phyloP scores from a whole-genome alignment of 805 yeast genomes.

The Saccharomycopsis lassenensis region DNA sequence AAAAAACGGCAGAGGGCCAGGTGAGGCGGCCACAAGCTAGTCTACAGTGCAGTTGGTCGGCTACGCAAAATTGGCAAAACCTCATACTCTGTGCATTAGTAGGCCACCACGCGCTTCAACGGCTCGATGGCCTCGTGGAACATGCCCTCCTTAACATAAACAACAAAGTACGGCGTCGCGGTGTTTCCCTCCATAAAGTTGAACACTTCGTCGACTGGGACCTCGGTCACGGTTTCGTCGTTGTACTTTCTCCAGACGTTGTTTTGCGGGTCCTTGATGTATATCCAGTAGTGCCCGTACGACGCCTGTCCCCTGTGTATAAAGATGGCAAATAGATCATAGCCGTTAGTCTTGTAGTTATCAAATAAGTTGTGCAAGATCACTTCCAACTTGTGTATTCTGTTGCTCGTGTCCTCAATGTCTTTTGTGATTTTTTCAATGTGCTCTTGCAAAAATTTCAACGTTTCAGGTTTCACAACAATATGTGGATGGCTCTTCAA shows the following conservation, averaged over 20 bases:
- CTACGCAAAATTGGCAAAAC: no score
- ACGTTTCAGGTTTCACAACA: slow-evolving; percentile 34
- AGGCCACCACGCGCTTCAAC: slow-evolving; percentile 47
- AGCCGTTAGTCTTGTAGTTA: slow-evolving; percentile 52
- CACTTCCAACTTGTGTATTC: slow-evolving; percentile 34
- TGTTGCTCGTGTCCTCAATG: slow-evolving; percentile 30
- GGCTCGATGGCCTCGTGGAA: slow-evolving; percentile 51
- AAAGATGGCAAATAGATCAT: slow-evolving; percentile 81
- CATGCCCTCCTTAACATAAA: slow-evolving; percentile 59
- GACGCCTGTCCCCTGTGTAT: slow-evolving; percentile 94
- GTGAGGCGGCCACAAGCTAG: no score
- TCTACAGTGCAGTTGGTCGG: no score
- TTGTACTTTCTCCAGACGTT: slow-evolving; percentile 79
- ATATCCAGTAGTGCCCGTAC: slow-evolving; percentile 96
- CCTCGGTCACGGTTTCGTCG: slow-evolving; percentile 90
- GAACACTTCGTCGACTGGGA: slow-evolving; percentile 44
- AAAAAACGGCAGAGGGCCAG: no score
- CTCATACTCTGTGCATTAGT: no score
- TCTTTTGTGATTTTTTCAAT: slow-evolving; percentile 37
- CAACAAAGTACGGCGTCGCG: slow-evolving; percentile 91
- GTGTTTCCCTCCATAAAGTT: slow-evolving; percentile 58
- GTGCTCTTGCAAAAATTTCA: slow-evolving; percentile 26
- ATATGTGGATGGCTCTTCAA: slow-evolving; percentile 25
- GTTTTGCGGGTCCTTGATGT: slow-evolving; percentile 64
- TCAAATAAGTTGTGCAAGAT: slow-evolving; percentile 52